Conservation (phyloP, 2,329 filamentous ascomycete genomes). For the Cyphellophora europaea region DNA sequence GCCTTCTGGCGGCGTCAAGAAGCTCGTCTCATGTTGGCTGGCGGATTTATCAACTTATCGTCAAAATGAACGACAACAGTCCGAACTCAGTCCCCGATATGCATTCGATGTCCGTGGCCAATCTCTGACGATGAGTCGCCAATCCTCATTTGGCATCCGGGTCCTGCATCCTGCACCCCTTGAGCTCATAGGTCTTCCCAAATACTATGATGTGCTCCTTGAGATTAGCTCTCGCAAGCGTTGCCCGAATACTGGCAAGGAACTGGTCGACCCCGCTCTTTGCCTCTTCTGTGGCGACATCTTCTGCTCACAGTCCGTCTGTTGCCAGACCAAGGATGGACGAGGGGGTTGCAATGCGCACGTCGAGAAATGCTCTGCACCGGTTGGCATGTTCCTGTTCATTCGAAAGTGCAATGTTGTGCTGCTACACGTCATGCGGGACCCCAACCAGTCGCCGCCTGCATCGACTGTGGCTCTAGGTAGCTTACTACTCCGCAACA, state of each 20-base stretch:
- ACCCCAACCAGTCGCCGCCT: slow-evolving; percentile 6
- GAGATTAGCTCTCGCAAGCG: slow-evolving; percentile 77
- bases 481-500: background rate
- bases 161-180: slow-evolving; percentile 83
- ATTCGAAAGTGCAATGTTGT: slow-evolving; percentile 92
- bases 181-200: slow-evolving; percentile 84
- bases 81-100: slow-evolving; percentile 15
- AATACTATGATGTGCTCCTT: slow-evolving; percentile 84
- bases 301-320: slow-evolving; percentile 88
- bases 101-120: slow-evolving; percentile 10
- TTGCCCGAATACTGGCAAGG: slow-evolving; percentile 85
- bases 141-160: slow-evolving; percentile 30
- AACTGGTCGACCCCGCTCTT: slow-evolving; percentile 80
- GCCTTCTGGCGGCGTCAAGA: slow-evolving; percentile 33
- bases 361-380: slow-evolving; percentile 47
- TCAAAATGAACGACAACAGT: too few relatives aligned
- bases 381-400: slow-evolving; percentile 82
- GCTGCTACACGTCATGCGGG: slow-evolving; percentile 55
- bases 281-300: slow-evolving; percentile 96
- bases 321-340: slow-evolving; percentile 62
- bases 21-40: slow-evolving; percentile 62
- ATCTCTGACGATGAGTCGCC: slow-evolving; percentile 25
- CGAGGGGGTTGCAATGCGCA: slow-evolving; percentile 87
- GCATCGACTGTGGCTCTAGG: background rate
- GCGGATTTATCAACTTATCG: slow-evolving; percentile 42